A percentile compares a stretch with the other conserved stretches of the same genome.
phyloP scores from a whole-genome alignment of 768 basidiomycete genomes.

The Kwoniella sp. region DNA sequence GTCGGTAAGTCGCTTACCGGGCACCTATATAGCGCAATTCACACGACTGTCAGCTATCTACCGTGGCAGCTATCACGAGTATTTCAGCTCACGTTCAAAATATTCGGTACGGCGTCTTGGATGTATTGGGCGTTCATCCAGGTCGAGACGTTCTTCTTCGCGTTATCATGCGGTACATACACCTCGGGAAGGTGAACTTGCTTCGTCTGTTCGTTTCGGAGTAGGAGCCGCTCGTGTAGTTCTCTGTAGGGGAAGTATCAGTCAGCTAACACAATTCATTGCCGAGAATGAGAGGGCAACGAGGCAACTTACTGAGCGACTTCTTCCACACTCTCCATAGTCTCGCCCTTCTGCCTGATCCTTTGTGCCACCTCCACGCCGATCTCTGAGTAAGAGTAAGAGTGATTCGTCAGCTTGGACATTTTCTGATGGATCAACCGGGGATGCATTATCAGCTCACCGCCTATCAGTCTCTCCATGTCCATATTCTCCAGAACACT shows the following conservation, averaged over 20 bases:
- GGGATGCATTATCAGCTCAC: constrained; percentile 26
- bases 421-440: background rate
- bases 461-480: constrained; percentile 89
- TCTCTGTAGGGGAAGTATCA: constrained; percentile 58
- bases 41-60: too few species aligned
- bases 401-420: too few species aligned
- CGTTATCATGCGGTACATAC: constrained; percentile 86
- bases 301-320: constrained; percentile 76
- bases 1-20: constrained; percentile 94
- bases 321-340: constrained; percentile 94
- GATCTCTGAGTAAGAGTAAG: constrained; percentile 67
- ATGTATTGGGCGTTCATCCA: constrained; percentile 75
- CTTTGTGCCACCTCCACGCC: constrained; percentile 89
- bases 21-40: constrained; percentile 63
- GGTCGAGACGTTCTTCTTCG: constrained; percentile 82
- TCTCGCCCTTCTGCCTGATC: constrained; percentile 68
- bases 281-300: too few species aligned
- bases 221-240: constrained; percentile 82
- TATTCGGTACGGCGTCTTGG: constrained; percentile 70
- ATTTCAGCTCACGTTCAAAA: constrained; percentile 67
- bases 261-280: background rate
- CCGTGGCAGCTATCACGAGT: too few species aligned
- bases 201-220: constrained; percentile 95
- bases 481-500: constrained; percentile 96
- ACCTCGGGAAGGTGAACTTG: constrained; percentile 95